Evolutionary conservation across 2,329 filamentous ascomycete genomes (phyloP).

Genomic region (Epichloe sibirici): DNA sequence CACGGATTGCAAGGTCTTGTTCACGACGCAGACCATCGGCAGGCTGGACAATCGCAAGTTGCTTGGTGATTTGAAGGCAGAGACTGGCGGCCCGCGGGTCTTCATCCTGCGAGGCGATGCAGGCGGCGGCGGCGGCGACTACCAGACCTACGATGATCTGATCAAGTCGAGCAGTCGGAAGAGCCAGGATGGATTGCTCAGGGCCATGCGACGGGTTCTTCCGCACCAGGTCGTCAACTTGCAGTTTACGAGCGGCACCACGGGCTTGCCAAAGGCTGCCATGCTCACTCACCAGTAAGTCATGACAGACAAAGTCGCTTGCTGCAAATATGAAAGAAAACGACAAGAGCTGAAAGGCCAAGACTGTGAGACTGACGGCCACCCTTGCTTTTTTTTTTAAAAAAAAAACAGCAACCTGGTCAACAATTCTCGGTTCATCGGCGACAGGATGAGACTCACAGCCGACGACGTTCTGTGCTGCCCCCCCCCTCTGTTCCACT

Average conservation of each 20-base stretch:
- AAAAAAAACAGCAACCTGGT: conserved; percentile 36
- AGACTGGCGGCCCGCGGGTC: conserved; percentile 35
- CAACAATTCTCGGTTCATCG: conserved; percentile 59
- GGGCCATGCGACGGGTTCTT: conserved; percentile 41
- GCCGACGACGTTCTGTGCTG: conserved; percentile 61
- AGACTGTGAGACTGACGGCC: neutral
- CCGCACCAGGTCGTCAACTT: conserved; percentile 60
- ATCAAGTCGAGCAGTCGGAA: conserved; percentile 38
- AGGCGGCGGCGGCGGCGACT: conserved; percentile 34
- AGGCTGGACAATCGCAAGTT: conserved; percentile 50
- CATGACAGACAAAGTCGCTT: too few relatives aligned
- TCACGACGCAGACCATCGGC: conserved; percentile 59
- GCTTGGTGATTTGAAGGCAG: conserved; percentile 38
- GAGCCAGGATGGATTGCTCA: conserved; percentile 36
- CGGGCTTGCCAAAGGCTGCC: conserved; percentile 59
- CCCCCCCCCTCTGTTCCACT: conserved; percentile 75
- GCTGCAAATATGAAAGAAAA: neutral
- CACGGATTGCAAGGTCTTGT: conserved; percentile 59
- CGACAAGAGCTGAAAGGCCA: neutral
- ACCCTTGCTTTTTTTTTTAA: too few relatives aligned
- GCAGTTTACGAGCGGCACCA: conserved; percentile 67
- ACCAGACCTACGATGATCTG: conserved; percentile 48
- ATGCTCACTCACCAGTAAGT: conserved; percentile 58
- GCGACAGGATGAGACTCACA: conserved; percentile 60
- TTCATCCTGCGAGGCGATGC: conserved; percentile 48